Conservation (phyloP, 345 rosid species). For the Stellera chamaejasme region DNA sequence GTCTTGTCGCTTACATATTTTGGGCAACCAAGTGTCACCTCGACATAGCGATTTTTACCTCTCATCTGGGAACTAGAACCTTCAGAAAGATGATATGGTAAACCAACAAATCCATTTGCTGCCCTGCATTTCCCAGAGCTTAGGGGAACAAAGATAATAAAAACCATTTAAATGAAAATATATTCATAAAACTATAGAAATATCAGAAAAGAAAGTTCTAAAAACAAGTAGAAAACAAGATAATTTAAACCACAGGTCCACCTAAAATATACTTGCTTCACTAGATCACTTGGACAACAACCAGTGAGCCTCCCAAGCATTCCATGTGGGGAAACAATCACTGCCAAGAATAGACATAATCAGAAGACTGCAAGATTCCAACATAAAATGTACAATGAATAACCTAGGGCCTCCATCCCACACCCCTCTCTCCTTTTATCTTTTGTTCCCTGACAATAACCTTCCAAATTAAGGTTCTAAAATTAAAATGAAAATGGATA, state of each 20-base stretch:
- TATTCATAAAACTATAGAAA: neutral
- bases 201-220: constrained; percentile 4
- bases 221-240: too few species aligned
- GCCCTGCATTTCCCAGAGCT: constrained; percentile 56
- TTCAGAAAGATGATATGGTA: constrained; percentile 56
- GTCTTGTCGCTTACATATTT: constrained; percentile 37
- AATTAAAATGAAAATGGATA: neutral
- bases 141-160: constrained; percentile 18
- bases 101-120: constrained; percentile 54
- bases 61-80: constrained; percentile 51
- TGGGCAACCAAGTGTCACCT: constrained; percentile 79
- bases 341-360: constrained; percentile 40
- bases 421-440: too few species aligned
- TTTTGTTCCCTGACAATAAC: too few species aligned
- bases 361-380: constrained; percentile 9
- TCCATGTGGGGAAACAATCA: constrained; percentile 95
- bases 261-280: constrained; percentile 90
- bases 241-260: constrained; percentile 8
- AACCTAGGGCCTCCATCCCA: neutral
- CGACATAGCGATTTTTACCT: constrained; percentile 65
- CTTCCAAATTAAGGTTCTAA: too few species aligned
- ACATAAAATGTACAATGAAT: constrained; percentile 5
- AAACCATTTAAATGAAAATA: constrained; percentile 3
- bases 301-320: constrained; percentile 92
- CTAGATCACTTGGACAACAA: constrained; percentile 84